phyloP scores from a whole-genome alignment of 805 yeast species.

The Candida alai region DNA sequence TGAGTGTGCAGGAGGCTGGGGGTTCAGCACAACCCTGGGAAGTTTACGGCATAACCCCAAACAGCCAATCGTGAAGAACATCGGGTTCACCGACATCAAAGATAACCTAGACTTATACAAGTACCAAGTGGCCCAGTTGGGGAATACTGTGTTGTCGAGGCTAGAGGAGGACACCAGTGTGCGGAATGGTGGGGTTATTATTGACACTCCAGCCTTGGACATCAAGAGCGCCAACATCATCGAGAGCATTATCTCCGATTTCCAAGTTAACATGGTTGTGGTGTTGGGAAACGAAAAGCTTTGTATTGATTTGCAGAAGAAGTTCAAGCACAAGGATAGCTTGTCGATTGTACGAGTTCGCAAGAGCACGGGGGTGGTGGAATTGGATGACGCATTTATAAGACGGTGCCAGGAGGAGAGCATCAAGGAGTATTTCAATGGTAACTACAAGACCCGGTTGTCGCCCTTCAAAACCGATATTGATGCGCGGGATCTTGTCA shows the following conservation, averaged over 20 bases:
- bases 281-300: slow-evolving; percentile 77
- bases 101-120: slow-evolving; percentile 59
- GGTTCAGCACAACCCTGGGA: slow-evolving; percentile 67
- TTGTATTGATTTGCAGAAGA: slow-evolving; percentile 57
- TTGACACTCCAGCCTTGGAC: slow-evolving; percentile 70
- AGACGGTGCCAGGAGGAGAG: slow-evolving; percentile 72
- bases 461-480: slow-evolving; percentile 85
- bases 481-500: slow-evolving; percentile 54
- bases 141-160: slow-evolving; percentile 46
- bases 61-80: slow-evolving; percentile 81
- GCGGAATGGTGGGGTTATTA: slow-evolving; percentile 53
- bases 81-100: slow-evolving; percentile 59
- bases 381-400: slow-evolving; percentile 62
- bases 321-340: slow-evolving; percentile 34
- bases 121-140: slow-evolving; percentile 45
- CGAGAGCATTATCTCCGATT: slow-evolving; percentile 55
- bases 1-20: slow-evolving; percentile 69
- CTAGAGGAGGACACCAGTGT: slow-evolving; percentile 46
- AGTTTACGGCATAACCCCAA: slow-evolving; percentile 76
- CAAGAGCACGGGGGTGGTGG: slow-evolving; percentile 73
- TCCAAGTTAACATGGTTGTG: slow-evolving; percentile 56
- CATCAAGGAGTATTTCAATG: slow-evolving; percentile 88
- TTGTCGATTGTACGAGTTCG: slow-evolving; percentile 58
- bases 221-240: slow-evolving; percentile 50
- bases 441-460: slow-evolving; percentile 58